Conservation (phyloP, 2,329 filamentous ascomycete genomes). For the Venturia oleaginea region DNA sequence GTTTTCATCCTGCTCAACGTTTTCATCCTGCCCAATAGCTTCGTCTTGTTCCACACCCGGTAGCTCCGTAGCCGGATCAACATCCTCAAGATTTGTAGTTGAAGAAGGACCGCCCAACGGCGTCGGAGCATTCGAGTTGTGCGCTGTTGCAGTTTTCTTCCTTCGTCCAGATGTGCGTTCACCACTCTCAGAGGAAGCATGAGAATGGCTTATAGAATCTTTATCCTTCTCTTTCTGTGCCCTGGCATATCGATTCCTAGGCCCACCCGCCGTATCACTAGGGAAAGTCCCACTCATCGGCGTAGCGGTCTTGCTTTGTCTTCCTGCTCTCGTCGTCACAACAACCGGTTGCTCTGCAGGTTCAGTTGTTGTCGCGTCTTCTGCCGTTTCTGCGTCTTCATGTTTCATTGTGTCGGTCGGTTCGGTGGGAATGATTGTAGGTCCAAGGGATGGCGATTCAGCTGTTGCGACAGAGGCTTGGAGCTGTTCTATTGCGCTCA, state of each 20-base stretch:
- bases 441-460: conserved; percentile 25
- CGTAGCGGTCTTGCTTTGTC: conserved; percentile 39
- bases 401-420: conserved; percentile 35
- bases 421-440: conserved; percentile 34
- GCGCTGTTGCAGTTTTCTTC: conserved; percentile 23
- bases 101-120: neutral
- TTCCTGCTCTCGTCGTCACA: conserved; percentile 28
- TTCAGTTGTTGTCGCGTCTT: conserved; percentile 21
- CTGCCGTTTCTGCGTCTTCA: conserved; percentile 41
- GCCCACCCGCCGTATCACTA: conserved; percentile 30
- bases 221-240: conserved; percentile 22
- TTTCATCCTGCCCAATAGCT: conserved; percentile 42
- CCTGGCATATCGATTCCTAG: conserved; percentile 30
- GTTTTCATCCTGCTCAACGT: conserved; percentile 22
- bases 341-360: conserved; percentile 1
- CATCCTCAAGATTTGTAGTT: conserved; percentile 23
- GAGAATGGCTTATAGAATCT: conserved; percentile 22
- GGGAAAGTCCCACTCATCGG: conserved; percentile 36
- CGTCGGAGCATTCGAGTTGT: conserved; percentile 13
- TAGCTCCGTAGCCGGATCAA: conserved; percentile 41
- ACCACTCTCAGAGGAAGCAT: conserved; percentile 32
- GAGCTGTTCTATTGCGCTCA: conserved; percentile 9
- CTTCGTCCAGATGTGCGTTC: conserved; percentile 23
- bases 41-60: conserved; percentile 48
- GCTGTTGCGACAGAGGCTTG: conserved; percentile 14